These are phyloP conservation scores for Arabidopsis suecica DNA, from an alignment of 345 rosid genomes.

Conservation along the genomic window DNA sequence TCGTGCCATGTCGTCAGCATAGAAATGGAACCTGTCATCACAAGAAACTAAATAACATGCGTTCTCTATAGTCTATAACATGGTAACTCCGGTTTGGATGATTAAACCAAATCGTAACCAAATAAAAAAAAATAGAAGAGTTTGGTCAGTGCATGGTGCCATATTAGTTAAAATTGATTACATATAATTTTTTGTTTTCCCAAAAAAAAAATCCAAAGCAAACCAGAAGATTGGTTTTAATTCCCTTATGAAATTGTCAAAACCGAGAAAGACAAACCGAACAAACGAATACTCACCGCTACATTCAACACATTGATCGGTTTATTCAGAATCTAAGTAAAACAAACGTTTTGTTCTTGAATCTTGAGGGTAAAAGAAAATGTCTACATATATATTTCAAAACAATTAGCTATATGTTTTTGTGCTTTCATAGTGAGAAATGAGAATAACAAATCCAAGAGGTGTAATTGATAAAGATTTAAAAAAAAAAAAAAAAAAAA, in stretches of 20 bases:
- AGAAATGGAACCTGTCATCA: conserved; percentile 68
- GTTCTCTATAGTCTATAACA: background rate
- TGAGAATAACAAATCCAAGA: conserved; percentile 12
- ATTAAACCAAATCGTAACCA: background rate
- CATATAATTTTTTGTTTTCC: too few species aligned
- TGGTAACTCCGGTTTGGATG: background rate
- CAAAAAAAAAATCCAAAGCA: too few species aligned
- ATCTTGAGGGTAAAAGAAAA: background rate
- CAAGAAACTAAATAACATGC: background rate
- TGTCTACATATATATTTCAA: background rate
- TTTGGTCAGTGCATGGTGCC: background rate
- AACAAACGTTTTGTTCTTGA: background rate
- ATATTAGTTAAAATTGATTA: too few species aligned
- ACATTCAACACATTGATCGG: background rate
- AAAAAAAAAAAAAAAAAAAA: too few species aligned
- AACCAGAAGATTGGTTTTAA: background rate
- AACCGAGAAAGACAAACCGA: background rate
- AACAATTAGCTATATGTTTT: background rate
- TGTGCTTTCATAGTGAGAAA: background rate
- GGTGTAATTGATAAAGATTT: too few species aligned
- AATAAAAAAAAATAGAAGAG: background rate
- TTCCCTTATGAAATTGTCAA: background rate
- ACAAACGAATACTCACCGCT: background rate
- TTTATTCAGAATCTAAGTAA: background rate
- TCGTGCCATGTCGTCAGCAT: conserved; percentile 70